A percentile compares a stretch with the other conserved stretches of the same genome.
phyloP scores from a whole-genome alignment of 2,329 filamentous ascomycete genomes.

The Spiromastix sp. region DNA sequence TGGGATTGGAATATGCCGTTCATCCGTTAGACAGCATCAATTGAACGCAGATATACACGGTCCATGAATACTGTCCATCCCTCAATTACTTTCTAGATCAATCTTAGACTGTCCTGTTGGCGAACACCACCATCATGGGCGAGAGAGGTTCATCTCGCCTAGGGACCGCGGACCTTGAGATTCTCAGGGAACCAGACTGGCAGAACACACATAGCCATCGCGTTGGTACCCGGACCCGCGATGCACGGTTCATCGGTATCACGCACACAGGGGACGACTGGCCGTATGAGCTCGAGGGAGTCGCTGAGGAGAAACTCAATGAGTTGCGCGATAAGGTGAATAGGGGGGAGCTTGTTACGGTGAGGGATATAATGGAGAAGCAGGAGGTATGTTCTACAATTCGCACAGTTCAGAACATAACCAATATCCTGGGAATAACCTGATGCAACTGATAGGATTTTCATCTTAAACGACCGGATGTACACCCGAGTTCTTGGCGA shows the following conservation, averaged over 20 bases:
- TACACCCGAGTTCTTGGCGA: slow-evolving; percentile 38
- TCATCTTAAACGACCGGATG: slow-evolving; percentile 34
- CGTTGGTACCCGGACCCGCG: slow-evolving; percentile 29
- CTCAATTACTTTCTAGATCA: too few species aligned
- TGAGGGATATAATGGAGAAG: slow-evolving; percentile 18
- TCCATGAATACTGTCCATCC: too few species aligned
- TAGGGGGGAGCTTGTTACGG: slow-evolving; percentile 17
- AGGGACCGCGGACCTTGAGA: slow-evolving; percentile 30
- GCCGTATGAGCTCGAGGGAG: slow-evolving; percentile 15
- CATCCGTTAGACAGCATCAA: too few species aligned
- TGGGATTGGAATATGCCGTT: too few species aligned
- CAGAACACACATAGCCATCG: slow-evolving; percentile 26
- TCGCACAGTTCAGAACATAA: not conserved
- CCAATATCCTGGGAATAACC: not conserved
- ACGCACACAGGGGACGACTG: slow-evolving; percentile 25
- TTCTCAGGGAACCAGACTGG: slow-evolving; percentile 37
- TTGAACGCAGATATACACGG: too few species aligned
- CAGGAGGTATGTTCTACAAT: slow-evolving; percentile 14
- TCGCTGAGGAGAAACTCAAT: slow-evolving; percentile 18
- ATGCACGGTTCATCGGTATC: slow-evolving; percentile 29
- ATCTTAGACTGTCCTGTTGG: too few species aligned
- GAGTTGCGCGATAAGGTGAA: slow-evolving; percentile 17
- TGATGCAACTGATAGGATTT: slow-evolving; percentile 25
- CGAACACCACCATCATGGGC: too few species aligned
- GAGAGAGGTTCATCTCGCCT: too few species aligned